Evolutionary conservation across 2,329 filamentous ascomycete species (phyloP), one percentile per base, ranked within the genome.

Genomic region (Claviceps cyperi): DNA sequence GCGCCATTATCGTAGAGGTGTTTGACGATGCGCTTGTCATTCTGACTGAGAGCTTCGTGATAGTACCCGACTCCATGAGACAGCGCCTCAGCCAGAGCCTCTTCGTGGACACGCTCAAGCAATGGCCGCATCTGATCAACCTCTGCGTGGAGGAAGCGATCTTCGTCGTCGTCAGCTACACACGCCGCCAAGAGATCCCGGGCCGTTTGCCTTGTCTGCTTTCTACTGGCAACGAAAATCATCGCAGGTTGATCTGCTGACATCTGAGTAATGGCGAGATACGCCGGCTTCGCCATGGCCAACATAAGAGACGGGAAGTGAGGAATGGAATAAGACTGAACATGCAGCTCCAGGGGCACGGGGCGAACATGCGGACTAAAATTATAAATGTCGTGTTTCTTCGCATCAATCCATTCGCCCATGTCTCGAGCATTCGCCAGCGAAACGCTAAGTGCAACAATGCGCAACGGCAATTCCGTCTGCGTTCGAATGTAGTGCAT

Each of bases 291-390:
- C 15, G 90, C 88, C 92, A 98, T 98, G 14, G 92, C 90, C 57
- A 98, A 78, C 92, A 98, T 98, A 40, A 98, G 76, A 11, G 92
- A 97, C 4, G 92, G 94, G 70, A 95, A 96, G 63, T 98, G 94
- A 45, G 94, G 89, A 53, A 95, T 94, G 28, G 83, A 86, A 69
- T 92, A 98, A 1, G 90, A 91, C 66, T 98, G 92, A 46, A 98
- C 84, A 63, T 96, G 89, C 51, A 98, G 78, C 64, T 97, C 91
- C 35, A 98, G 72, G 21, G 91, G 90, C 17, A 96, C 81, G 1
- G 89, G 85, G 51, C 94, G 83, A 53, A 91, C 83, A 60, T 91
- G 84, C 2, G 92, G 92, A 59, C 88, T 95, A 71, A 98, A 98
- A 70, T 98, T 98, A 75, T 91, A 98, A 55, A 95, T 95, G 46